Evolutionary conservation across 192 early-diverging fungal genomes (phyloP).

Genomic region (Phycomyces nitens): DNA sequence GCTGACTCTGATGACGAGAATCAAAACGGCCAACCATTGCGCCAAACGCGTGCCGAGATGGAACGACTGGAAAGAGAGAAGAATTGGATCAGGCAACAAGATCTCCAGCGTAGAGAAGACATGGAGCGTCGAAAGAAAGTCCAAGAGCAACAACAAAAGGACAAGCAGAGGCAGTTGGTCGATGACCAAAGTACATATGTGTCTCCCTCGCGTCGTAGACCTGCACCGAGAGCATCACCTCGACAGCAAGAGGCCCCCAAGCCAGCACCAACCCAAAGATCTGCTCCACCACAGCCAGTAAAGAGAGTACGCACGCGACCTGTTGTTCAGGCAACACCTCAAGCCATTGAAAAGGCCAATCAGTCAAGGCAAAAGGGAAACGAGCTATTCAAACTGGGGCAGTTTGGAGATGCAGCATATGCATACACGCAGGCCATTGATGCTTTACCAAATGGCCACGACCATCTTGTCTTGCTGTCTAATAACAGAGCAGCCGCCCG

Average conservation of each 20-base stretch:
- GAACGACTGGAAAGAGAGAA: not conserved
- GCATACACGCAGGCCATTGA: slow-evolving; percentile 68
- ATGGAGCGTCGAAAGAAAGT: not conserved
- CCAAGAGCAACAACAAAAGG: not conserved
- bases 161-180: not conserved
- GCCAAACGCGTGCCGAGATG: not conserved
- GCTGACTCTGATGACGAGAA: slow-evolving; percentile 18
- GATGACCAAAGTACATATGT: slow-evolving; percentile 22
- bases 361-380: slow-evolving; percentile 66
- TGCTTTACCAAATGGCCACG: slow-evolving; percentile 59
- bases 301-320: slow-evolving; percentile 32
- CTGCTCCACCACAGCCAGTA: slow-evolving; percentile 2
- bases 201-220: slow-evolving; percentile 27
- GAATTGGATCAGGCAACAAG: slow-evolving; percentile 5
- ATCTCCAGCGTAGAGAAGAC: not conserved
- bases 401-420: slow-evolving; percentile 77
- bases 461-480: slow-evolving; percentile 58
- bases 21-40: too few species aligned
- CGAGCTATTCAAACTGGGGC: slow-evolving; percentile 82
- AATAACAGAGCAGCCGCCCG: slow-evolving; percentile 84
- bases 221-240: not conserved
- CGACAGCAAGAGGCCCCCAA: not conserved
- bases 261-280: slow-evolving; percentile 20
- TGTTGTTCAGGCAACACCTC: slow-evolving; percentile 39
- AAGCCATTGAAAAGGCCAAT: slow-evolving; percentile 38